Conservation (phyloP, 164 flowering plant species). For the Dillenia turbinata region DNA sequence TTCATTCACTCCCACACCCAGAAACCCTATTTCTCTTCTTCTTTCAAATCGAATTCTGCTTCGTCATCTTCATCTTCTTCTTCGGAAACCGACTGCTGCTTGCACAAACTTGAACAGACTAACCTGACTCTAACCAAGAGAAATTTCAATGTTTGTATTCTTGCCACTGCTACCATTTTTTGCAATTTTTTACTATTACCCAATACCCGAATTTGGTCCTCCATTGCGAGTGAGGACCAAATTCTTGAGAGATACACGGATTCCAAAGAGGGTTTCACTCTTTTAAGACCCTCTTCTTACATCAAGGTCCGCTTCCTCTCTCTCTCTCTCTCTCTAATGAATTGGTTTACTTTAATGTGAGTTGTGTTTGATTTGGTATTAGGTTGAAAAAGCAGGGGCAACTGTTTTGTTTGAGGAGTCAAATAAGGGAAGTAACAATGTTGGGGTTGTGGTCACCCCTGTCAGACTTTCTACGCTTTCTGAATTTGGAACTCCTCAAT, state of each 20-base stretch:
- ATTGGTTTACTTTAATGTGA: neutral
- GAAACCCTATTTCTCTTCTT: no score
- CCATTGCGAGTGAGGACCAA: conserved; percentile 10
- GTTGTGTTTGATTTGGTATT: neutral
- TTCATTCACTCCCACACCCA: no score
- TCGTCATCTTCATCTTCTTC: no score
- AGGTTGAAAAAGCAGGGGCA: conserved; percentile 97
- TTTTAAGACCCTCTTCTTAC: conserved; percentile 81
- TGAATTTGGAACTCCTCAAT: conserved; percentile 79
- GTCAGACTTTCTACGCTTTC: conserved; percentile 60
- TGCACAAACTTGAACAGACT: no score
- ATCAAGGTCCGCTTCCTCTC: conserved; percentile 28
- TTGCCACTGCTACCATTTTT: no score
- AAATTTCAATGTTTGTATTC: no score
- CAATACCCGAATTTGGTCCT: no score
- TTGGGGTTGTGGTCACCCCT: conserved; percentile 83
- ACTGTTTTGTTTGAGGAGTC: conserved; percentile 74
- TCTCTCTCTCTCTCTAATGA: neutral
- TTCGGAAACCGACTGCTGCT: no score
- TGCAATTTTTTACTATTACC: no score
- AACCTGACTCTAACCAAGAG: no score
- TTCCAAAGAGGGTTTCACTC: conserved; percentile 67
- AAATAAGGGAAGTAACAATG: conserved; percentile 57
- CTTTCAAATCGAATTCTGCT: no score
- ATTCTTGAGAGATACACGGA: conserved; percentile 66